Evolutionary conservation across 257 asterid species (phyloP).

Genomic region (Ocimum tenuiflorum): DNA sequence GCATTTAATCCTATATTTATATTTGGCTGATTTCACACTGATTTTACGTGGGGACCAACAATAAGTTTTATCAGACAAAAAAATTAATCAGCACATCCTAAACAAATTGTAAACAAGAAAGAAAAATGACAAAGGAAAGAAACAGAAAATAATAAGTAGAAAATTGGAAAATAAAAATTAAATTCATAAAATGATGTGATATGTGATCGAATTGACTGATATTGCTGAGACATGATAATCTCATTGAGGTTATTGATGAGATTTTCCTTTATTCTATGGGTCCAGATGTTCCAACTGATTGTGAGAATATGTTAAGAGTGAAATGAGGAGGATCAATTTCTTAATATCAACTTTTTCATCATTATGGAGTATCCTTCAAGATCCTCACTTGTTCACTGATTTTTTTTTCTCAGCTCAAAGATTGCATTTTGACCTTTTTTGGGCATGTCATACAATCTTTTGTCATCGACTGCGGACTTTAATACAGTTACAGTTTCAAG

Average conservation of each 20-base stretch:
- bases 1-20: no score
- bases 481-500: no score
- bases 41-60: no score
- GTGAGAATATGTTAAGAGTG: background rate
- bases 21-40: no score
- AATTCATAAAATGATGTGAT: background rate
- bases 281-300: conserved; percentile 24
- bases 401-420: background rate
- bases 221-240: conserved; percentile 29
- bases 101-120: background rate
- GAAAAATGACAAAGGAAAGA: background rate
- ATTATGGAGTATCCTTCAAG: conserved; percentile 10
- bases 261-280: conserved; percentile 35
- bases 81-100: no score
- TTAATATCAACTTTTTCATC: conserved; percentile 18
- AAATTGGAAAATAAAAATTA: background rate
- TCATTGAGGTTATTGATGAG: conserved; percentile 23
- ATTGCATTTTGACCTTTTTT: conserved; percentile 12
- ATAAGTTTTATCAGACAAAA: no score
- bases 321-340: conserved; percentile 10
- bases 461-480: background rate
- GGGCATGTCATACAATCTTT: background rate
- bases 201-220: conserved; percentile 17
- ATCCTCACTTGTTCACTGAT: background rate
- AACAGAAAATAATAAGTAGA: background rate